Conservation (phyloP, 2,329 filamentous ascomycete species). For the Pseudogymnoascus sp. region DNA sequence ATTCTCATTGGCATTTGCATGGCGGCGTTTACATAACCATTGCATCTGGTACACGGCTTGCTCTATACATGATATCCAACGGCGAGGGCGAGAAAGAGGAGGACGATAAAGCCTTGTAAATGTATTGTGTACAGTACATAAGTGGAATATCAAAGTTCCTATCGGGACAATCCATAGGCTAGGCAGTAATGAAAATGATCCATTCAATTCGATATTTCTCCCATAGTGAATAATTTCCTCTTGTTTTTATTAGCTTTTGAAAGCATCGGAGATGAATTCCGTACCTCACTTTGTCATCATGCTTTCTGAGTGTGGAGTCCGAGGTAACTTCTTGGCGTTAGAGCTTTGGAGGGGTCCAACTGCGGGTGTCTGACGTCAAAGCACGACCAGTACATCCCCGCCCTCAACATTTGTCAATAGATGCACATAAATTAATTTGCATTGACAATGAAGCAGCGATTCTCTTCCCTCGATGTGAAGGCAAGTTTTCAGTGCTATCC, state of each 20-base stretch:
- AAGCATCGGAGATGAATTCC: not conserved
- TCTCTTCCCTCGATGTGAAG: slow-evolving; percentile 72
- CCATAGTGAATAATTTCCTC: not conserved
- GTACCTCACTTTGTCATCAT: not conserved
- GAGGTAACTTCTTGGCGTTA: slow-evolving; percentile 3
- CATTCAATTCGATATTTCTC: not conserved
- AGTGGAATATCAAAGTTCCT: slow-evolving; percentile 3
- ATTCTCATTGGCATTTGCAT: slow-evolving; percentile 6
- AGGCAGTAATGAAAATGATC: slow-evolving; percentile 8
- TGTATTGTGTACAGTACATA: slow-evolving; percentile 6
- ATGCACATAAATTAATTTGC: slow-evolving; percentile 4
- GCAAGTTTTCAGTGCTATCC: slow-evolving; percentile 30
- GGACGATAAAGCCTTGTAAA: slow-evolving; percentile 7
- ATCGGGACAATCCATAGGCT: slow-evolving; percentile 2
- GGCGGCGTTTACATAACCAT: slow-evolving; percentile 3
- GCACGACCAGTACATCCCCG: slow-evolving; percentile 1
- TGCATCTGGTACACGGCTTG: slow-evolving; percentile 4
- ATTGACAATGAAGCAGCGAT: slow-evolving; percentile 63
- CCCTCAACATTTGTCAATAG: slow-evolving; percentile 1
- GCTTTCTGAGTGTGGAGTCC: not conserved
- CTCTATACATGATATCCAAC: slow-evolving; percentile 6
- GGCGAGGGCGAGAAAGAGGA: not conserved
- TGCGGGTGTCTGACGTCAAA: slow-evolving; percentile 10
- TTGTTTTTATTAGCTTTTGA: not conserved
- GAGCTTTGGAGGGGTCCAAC: slow-evolving; percentile 4